Evolutionary conservation across 2,329 filamentous ascomycete species (phyloP).

Genomic region (Colletotrichum spaethianum): DNA sequence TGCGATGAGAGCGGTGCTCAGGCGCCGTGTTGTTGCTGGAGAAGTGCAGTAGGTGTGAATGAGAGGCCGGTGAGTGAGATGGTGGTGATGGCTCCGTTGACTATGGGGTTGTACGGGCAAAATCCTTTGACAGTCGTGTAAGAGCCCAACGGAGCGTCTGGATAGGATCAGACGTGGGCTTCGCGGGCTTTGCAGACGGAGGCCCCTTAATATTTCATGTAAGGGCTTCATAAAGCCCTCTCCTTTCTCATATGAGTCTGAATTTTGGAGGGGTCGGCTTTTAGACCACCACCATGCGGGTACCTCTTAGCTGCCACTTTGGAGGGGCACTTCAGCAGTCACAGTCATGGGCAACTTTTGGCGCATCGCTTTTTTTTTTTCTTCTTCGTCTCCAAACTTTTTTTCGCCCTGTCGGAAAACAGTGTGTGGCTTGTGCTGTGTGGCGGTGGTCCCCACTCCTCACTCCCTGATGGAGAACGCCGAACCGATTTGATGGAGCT

Average conservation of each 20-base stretch:
- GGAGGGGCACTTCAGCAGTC: constrained; percentile 13
- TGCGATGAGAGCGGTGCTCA: constrained; percentile 22
- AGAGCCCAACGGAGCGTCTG: constrained; percentile 9
- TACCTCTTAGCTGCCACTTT: constrained; percentile 25
- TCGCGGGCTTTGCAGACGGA: constrained; percentile 15
- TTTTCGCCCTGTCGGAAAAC: constrained; percentile 2
- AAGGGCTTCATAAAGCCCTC: constrained; percentile 25
- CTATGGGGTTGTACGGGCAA: not conserved
- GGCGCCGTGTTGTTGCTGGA: not conserved
- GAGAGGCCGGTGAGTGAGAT: constrained; percentile 10
- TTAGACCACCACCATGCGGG: constrained; percentile 31
- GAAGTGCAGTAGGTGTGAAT: not conserved
- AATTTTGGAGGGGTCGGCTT: constrained; percentile 14
- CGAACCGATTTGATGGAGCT: constrained; percentile 21
- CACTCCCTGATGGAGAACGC: constrained; percentile 32
- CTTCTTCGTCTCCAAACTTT: not conserved
- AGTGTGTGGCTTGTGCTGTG: constrained; percentile 23
- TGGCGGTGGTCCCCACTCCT: not conserved
- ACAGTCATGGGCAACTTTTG: not conserved
- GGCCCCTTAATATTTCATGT: constrained; percentile 27
- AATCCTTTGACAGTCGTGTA: constrained; percentile 12
- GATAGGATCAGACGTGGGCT: constrained; percentile 19
- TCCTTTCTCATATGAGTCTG: constrained; percentile 26
- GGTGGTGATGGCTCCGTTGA: constrained; percentile 1
- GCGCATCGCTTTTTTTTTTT: constrained; percentile 2